Evolutionary conservation across 1,139 yeast species (phyloP), one percentile per base, ranked within the genome.

Genomic region (Hansenula anomala): DNA sequence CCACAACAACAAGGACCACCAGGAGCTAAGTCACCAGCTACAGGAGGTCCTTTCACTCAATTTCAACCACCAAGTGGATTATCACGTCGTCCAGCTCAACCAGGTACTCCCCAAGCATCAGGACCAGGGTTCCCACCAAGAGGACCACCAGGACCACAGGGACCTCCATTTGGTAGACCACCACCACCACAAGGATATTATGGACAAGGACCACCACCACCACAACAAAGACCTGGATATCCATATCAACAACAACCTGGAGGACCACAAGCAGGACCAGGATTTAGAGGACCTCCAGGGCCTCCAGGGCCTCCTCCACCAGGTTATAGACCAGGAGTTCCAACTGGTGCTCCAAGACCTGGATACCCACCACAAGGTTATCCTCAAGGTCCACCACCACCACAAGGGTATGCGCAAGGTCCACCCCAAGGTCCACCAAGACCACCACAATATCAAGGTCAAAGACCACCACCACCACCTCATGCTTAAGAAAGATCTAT

Each of bases 181-280:
- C 20, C 11, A 6, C 19, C 25, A 7, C 30, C 12, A 16, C 14
- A 17, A 20, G 24, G 2, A 4, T 13, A 6, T 20, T 20, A 20
- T 20, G 8, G 22, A n/a, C 13, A n/a, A 25, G 29, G 30, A 10
- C 30, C 32, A 10, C 18, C 33, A 29, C 11, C 18, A n/a, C 32
- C n/a, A n/a, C 23, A 13, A 14, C 30, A 28, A 28, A 10, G 25
- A 14, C 15, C 14, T 10, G 18, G 13, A 17, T 39, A 33, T 17
- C 41, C 35, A 17, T 36, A 20, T 5, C 36, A 24, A 18, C 37
- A 28, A 28, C 34, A 7, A 29, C 16, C 19, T 23, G 22, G 30
- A 16, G 34, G 25, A 24, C 26, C 25, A 29, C 34, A 17, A 23
- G 15, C n/a, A 19, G 28, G 24, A 30, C 19, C 8, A 16, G 20